Base-by-base conservation (phyloP, 495 filamentous ascomycete species). In the Mytilinidion resinicola region DNA sequence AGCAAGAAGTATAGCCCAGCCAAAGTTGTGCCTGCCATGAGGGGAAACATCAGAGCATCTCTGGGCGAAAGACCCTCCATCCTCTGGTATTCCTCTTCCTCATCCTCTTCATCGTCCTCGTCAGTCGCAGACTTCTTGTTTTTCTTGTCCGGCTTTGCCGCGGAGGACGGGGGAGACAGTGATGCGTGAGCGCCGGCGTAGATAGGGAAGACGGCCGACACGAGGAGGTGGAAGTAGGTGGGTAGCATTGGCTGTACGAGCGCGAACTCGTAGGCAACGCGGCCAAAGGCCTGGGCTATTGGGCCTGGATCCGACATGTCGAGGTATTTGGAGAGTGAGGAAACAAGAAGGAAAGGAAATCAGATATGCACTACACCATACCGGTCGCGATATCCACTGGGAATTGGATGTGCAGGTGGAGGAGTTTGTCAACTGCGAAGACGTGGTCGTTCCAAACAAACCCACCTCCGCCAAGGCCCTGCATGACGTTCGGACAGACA, bases 1-100 rank as follows among this genome's bases (percentile, higher is more conserved):
- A 97, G 90, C 52, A 96, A 77, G 65, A 91, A 82, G 72, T 96
- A 97, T 11, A 98, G 77, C 0, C 83, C 85, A 33, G 85, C 77
- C 9, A 98, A 81, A 0, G 85, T 82, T 1, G 73, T 57, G 5
- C 85, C 93, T 9, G 90, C 92, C 36, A 88, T 72, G n/a, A 96
- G 61, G 8, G 93, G 93, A 51, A 96, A 86, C 71, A 93, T 75
- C 62, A 97, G 77, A 35, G 90, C 93, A 73, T 97, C 93, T 0
- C 81, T 85, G 3, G 89, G 86, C 17, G 77, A 75, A 35, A 98
- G 72, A 1, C 87, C 88, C 61, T 96, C 90, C 72, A 89, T 82
- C 51, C 80, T 81, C 55, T 81, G 75, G 20, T 68, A 61, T 17
- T 67, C 56, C 4, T 73, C 69, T 37, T 68, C 62, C 44, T 77